These are phyloP conservation scores for Tinospora cordifolia DNA, from an alignment of 164 flowering plant species.

Conservation along the genomic window DNA sequence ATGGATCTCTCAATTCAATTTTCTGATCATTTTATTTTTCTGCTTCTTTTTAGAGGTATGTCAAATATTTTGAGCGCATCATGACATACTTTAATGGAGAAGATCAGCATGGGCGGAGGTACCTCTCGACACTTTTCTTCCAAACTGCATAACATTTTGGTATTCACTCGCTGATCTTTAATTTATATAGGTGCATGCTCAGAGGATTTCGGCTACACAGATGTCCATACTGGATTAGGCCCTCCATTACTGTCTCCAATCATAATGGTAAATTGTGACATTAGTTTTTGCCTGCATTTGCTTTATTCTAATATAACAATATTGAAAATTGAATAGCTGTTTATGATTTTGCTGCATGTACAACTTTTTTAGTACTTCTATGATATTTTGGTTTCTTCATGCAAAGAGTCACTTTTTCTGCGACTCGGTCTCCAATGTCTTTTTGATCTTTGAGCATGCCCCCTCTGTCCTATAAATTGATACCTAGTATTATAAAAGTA, in stretches of 20 bases:
- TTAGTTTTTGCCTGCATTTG: not conserved
- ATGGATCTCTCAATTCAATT: slow-evolving; percentile 1
- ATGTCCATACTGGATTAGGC: slow-evolving; percentile 98
- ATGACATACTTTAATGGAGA: slow-evolving; percentile 85
- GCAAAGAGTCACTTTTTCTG: too few relatives aligned
- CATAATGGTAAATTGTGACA: slow-evolving; percentile 58
- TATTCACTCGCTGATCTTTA: slow-evolving; percentile 7
- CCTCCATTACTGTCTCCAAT: slow-evolving; percentile 77
- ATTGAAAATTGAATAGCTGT: too few relatives aligned
- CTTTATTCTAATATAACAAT: too few relatives aligned
- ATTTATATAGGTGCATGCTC: slow-evolving; percentile 77
- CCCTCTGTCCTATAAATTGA: too few relatives aligned
- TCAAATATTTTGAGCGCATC: slow-evolving; percentile 87
- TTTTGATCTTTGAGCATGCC: too few relatives aligned
- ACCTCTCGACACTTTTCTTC: slow-evolving; percentile 12
- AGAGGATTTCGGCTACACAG: slow-evolving; percentile 94
- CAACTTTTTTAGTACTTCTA: too few relatives aligned
- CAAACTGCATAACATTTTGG: not conserved
- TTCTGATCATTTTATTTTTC: slow-evolving; percentile 14
- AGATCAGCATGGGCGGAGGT: slow-evolving; percentile 94
- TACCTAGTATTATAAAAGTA: too few relatives aligned
- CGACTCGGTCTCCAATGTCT: too few relatives aligned
- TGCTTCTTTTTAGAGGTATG: slow-evolving; percentile 59
- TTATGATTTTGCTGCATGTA: too few relatives aligned
- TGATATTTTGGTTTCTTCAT: too few relatives aligned